Conservation (phyloP, 2,329 filamentous ascomycete species). For the Aspergillus caelatus region DNA sequence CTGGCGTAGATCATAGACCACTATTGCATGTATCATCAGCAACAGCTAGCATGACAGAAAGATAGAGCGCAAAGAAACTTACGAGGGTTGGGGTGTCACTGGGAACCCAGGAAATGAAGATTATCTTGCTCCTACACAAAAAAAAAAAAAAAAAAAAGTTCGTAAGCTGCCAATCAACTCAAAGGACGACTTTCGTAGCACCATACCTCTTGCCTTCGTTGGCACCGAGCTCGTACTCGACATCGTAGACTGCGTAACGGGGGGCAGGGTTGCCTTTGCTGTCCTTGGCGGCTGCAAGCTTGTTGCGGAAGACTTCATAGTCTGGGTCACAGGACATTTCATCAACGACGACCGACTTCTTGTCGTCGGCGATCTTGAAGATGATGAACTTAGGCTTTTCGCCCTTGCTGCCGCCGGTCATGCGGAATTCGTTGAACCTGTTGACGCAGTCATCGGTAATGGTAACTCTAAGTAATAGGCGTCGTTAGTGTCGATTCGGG, state of each 20-base stretch:
- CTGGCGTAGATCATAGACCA: constrained; percentile 56
- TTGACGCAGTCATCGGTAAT: constrained; percentile 51
- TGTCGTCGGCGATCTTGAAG: constrained; percentile 55
- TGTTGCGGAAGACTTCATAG: constrained; percentile 52
- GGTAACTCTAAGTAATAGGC: constrained; percentile 40
- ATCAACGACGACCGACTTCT: constrained; percentile 54
- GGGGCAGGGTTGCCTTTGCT: constrained; percentile 47
- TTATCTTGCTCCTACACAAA: constrained; percentile 50
- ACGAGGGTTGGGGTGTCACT: constrained; percentile 44
- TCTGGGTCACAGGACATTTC: constrained; percentile 47
- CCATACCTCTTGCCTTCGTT: constrained; percentile 53
- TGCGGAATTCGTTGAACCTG: constrained; percentile 51
- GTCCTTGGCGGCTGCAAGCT: constrained; percentile 47
- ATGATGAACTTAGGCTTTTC: constrained; percentile 52
- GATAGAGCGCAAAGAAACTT: constrained; percentile 23
- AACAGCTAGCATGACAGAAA: neutral
- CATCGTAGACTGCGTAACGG: constrained; percentile 55
- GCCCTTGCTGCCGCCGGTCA: constrained; percentile 40
- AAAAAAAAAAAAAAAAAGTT: constrained; percentile 9
- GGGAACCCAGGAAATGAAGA: constrained; percentile 55
- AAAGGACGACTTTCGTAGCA: neutral
- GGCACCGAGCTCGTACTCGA: constrained; percentile 51
- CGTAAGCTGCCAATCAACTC: constrained; percentile 19
- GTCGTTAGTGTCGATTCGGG: neutral
- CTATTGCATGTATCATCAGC: constrained; percentile 29